These are phyloP conservation scores for Paraglomus brasilianum DNA, from an alignment of 192 early-diverging fungal species.

Conservation along the genomic window DNA sequence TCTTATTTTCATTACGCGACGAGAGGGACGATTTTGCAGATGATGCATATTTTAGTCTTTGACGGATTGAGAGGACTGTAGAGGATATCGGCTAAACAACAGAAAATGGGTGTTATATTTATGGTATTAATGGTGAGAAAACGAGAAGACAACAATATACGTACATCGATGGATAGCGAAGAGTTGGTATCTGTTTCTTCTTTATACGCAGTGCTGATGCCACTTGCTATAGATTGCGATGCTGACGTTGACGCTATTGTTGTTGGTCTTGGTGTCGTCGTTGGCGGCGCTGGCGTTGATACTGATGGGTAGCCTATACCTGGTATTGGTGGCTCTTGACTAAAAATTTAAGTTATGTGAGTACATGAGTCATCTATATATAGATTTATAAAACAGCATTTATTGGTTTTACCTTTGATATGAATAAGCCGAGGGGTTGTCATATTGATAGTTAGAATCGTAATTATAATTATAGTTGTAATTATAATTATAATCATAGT, in stretches of 20 bases:
- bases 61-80: conserved; percentile 16
- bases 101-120: not conserved
- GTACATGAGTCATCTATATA: not conserved
- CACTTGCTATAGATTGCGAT: not conserved
- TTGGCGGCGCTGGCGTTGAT: not conserved
- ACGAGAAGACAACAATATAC: not conserved
- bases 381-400: not conserved
- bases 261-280: not conserved
- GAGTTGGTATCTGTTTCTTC: not conserved
- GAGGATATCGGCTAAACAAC: not conserved
- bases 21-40: not conserved
- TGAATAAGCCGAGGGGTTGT: too few species aligned
- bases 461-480: too few species aligned
- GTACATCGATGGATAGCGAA: not conserved
- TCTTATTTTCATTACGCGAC: too few species aligned
- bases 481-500: too few species aligned
- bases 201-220: not conserved
- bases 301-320: conserved; percentile 15
- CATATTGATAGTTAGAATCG: too few species aligned
- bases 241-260: not conserved
- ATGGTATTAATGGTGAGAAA: not conserved
- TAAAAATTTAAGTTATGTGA: not conserved
- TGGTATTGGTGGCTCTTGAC: conserved; percentile 29
- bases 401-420: too few species aligned
- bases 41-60: conserved; percentile 19